Percentiles rank a stretch among this genome's conserved stretches.
phyloP scores from a whole-genome alignment of 2,329 filamentous ascomycete genomes.

The Mycosphaerella sp. region DNA sequence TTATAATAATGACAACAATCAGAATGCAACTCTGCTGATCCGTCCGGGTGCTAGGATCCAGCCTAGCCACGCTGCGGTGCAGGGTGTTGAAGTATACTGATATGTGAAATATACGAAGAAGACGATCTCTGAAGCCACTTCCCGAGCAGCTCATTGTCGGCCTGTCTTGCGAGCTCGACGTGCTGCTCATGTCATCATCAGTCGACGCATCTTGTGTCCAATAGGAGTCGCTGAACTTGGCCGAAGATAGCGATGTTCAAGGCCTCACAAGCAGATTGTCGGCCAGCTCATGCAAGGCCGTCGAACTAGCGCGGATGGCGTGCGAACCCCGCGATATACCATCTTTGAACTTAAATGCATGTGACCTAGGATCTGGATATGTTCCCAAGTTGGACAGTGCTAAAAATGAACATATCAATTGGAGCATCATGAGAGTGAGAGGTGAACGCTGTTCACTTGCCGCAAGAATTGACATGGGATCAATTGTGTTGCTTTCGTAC shows the following conservation, averaged over 20 bases:
- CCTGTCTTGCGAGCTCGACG: slow-evolving; percentile 5
- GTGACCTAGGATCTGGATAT: neutral
- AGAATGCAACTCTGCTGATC: slow-evolving; percentile 4
- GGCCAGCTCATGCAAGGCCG: slow-evolving; percentile 3
- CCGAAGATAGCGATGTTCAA: neutral
- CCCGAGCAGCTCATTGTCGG: slow-evolving; percentile 7
- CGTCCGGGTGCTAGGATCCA: neutral
- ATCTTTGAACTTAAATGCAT: slow-evolving; percentile 6
- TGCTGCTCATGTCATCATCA: neutral
- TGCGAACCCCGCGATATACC: slow-evolving; percentile 2
- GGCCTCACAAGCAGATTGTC: neutral
- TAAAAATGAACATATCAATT: neutral
- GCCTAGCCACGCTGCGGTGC: slow-evolving; percentile 2
- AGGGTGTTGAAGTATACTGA: neutral
- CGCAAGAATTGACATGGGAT: too few relatives aligned
- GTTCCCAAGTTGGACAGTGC: neutral
- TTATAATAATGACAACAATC: neutral
- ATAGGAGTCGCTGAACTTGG: neutral
- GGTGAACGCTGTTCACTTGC: too few relatives aligned
- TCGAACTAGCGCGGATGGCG: slow-evolving; percentile 7
- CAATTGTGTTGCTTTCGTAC: too few relatives aligned
- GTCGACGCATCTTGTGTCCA: neutral
- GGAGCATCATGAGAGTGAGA: too few relatives aligned
- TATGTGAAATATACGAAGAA: neutral
- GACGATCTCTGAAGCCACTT: neutral